Base-by-base conservation (phyloP, 345 rosid genomes). In the Dipteronia sinensis region DNA sequence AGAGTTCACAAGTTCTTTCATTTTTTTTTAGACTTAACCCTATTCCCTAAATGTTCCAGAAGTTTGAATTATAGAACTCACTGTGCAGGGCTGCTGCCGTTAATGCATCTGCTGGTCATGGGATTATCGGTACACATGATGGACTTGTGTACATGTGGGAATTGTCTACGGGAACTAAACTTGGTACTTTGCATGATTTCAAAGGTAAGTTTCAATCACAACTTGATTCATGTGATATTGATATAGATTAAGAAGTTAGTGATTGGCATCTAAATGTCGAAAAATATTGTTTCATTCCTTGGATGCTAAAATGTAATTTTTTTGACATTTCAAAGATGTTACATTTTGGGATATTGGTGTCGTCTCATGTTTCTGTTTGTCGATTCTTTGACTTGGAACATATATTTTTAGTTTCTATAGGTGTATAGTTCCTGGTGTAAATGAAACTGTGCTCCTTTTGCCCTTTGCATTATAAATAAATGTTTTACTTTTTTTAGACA, bases 111-210 rank as follows among this genome's bases (percentile, higher is more conserved):
- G 73, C 81, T 80, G 93, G 93, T 74, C 77, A 84, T 55, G 99
- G 99, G 78, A 85, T 95, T 82, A 76, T 87, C 34, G 97, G 93
- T 49, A 95, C 98, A 67, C 8, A 64, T 29, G 96, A 92, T 55
- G 99, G 98, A 63, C 75, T 81, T 17, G 89, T 94, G 74, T 92
- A 86, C 75, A 13, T 83, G 79, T 94, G 97, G 98, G 95, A 94
- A 69, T 72, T 92, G 80, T 82, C 86, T 40, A 89, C 89, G 1
- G 98, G 99, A 72, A 73, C 59, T 31, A 91, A 78, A 82, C 87
- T 94, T 44, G 93, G 93, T 8, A 82, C 74, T 55, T 86, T 87
- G 77, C 92, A 91, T 83, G 85, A 87, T 81, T 90, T 92, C 81
- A 82, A 89, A 87, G 99, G 99, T 95, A 87, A 70, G 42, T 12